Evolutionary conservation across 106 monocot species (phyloP), one percentile per base, ranked within the genome.

Genomic region (Acorus gramineus): DNA sequence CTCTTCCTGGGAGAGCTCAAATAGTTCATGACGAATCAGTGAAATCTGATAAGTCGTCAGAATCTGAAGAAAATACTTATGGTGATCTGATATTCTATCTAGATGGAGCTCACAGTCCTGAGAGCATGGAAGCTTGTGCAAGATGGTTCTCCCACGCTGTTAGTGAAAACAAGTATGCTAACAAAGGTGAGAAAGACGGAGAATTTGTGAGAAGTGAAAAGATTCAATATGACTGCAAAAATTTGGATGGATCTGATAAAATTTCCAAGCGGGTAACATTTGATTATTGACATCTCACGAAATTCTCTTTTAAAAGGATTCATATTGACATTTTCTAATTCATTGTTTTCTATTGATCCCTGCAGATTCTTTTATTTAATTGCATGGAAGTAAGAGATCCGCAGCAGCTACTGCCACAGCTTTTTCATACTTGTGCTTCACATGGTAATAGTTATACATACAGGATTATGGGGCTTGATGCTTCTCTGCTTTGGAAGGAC

Each of bases 381-480:
- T 95, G 94, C 84, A 95, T 95, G 94, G 77, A 86, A 57, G 68
- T 74, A 59, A 86, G 94, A 67, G 94, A 95, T 55, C 94, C 94
- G 42, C 52, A 78, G 62, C 49, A 82, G 56, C 68, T 95, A 55
- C 86, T 95, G 68, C 82, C 94, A 55, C 71, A 68, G 44, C 79
- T 95, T 57, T 7, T 84, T 9, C 71, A 71, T 43, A 79, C 68
- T 52, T 90, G 84, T 63, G 57, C 77, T 66, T 69, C 76, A 63
- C 78, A 66, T 60, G 92, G 86, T 93, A 85, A 48, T 57, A 53
- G 64, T 49, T 73, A 52, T 56, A 42, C 42, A 62, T 28, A 28
- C 28, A 28, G 28, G 28, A 28, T 28, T 28, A 28, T 0, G 28
- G 28, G 28, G 28, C 28, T 28, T 28, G 28, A 28, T 28, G 28